These are phyloP conservation scores for Taiwanofungus camphoratus DNA, from an alignment of 1,284 basidiomycete species.

Conservation along the genomic window DNA sequence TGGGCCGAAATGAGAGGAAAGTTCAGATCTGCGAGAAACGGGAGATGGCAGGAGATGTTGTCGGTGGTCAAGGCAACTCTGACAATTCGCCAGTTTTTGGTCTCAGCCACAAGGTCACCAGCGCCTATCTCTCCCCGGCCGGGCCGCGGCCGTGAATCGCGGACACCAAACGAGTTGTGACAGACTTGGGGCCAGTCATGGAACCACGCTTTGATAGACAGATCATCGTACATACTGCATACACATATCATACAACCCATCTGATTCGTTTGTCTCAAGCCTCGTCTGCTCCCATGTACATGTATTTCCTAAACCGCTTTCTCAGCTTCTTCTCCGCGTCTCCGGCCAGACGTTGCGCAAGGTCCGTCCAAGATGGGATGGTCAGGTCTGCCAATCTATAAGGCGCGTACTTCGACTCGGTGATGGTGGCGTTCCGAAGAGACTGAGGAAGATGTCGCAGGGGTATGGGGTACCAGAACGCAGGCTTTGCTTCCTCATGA, in stretches of 20 bases:
- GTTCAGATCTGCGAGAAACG: slow-evolving; percentile 24
- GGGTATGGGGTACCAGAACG: slow-evolving; percentile 54
- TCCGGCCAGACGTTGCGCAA: slow-evolving; percentile 60
- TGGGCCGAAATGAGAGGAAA: slow-evolving; percentile 19
- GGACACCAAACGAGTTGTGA: too few species aligned
- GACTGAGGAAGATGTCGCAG: slow-evolving; percentile 56
- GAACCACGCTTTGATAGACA: too few species aligned
- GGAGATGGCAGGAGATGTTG: slow-evolving; percentile 22
- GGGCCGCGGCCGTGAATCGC: too few species aligned
- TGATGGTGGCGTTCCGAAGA: slow-evolving; percentile 37
- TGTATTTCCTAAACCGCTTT: slow-evolving; percentile 58
- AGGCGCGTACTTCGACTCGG: slow-evolving; percentile 56
- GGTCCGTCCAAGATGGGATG: slow-evolving; percentile 68
- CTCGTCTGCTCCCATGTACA: slow-evolving; percentile 56
- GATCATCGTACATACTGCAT: background rate
- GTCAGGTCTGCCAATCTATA: slow-evolving; percentile 75
- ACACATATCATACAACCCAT: slow-evolving; percentile 7
- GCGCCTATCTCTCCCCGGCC: too few species aligned
- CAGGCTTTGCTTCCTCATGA: slow-evolving; percentile 22
- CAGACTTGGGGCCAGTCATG: too few species aligned
- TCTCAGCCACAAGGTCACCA: too few species aligned
- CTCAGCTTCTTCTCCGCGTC: slow-evolving; percentile 56
- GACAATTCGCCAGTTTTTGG: too few species aligned
- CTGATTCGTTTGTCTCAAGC: slow-evolving; percentile 21
- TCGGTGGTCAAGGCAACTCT: slow-evolving; percentile 74